A percentile compares a stretch with the other conserved stretches of the same genome.
These are phyloP conservation scores for Hypoxylon fuscum DNA, from an alignment of 495 filamentous ascomycete genomes.

Conservation along the genomic window DNA sequence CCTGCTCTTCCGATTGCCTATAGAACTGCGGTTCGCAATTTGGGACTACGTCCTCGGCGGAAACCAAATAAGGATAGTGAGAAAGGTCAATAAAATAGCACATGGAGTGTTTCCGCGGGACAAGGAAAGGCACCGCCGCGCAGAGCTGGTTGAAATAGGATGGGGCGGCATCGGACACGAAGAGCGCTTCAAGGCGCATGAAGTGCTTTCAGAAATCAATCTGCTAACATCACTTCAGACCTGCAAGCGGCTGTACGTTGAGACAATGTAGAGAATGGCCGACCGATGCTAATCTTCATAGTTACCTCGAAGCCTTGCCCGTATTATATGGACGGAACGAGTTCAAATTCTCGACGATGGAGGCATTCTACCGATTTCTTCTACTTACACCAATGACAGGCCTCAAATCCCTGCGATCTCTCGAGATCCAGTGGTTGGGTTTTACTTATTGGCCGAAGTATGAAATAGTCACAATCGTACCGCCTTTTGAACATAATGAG, in stretches of 20 bases:
- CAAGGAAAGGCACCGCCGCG: background rate
- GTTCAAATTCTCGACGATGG: constrained; percentile 10
- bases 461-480: background rate
- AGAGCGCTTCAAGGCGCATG: background rate
- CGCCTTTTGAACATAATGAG: background rate
- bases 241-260: constrained; percentile 11
- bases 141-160: background rate
- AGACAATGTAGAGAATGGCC: background rate
- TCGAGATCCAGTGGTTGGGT: constrained; percentile 2
- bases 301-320: background rate
- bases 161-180: background rate
- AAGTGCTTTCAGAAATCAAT: constrained; percentile 1
- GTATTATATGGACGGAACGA: background rate
- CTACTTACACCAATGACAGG: background rate
- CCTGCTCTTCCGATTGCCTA: background rate
- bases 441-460: constrained; percentile 6
- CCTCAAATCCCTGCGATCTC: background rate
- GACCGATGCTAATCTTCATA: background rate
- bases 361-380: constrained; percentile 12
- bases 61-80: background rate
- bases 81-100: constrained; percentile 1
- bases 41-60: constrained; percentile 10
- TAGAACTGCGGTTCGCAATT: background rate
- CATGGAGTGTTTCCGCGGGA: constrained; percentile 10
- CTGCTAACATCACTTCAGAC: background rate